phyloP scores from a whole-genome alignment of 352 stramenopile species.

The Aphanomyces astaci region DNA sequence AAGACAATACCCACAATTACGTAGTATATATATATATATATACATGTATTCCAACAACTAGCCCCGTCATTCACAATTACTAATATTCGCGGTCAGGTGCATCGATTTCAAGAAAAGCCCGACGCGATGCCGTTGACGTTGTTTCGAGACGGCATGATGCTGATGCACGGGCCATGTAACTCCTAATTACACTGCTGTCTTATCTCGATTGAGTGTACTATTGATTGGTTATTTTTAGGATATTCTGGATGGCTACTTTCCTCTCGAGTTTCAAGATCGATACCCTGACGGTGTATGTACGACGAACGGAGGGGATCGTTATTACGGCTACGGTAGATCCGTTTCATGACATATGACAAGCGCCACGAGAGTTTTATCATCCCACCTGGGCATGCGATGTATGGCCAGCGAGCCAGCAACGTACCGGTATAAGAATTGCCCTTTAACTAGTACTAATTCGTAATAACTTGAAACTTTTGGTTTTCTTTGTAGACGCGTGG shows the following conservation, averaged over 20 bases:
- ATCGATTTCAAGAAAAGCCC: slow-evolving; percentile 21
- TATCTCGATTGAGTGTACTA: too few relatives aligned
- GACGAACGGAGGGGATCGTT: too few relatives aligned
- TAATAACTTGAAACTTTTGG: too few relatives aligned
- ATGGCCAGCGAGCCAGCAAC: too few relatives aligned
- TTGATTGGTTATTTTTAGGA: too few relatives aligned
- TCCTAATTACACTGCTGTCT: too few relatives aligned
- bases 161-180: slow-evolving; percentile 29
- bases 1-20: background rate
- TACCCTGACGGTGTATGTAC: slow-evolving; percentile 34
- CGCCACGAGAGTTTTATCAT: background rate
- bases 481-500: background rate
- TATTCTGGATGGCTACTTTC: slow-evolving; percentile 40
- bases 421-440: too few relatives aligned
- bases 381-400: too few relatives aligned
- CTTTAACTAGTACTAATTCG: too few relatives aligned
- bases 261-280: slow-evolving; percentile 27
- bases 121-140: slow-evolving; percentile 12
- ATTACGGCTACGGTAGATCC: too few relatives aligned
- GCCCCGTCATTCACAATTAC: background rate
- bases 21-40: background rate
- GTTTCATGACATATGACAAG: background rate
- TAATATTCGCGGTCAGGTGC: background rate
- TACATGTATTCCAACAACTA: too few relatives aligned
- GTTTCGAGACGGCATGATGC: slow-evolving; percentile 26